phyloP scores from a whole-genome alignment of 164 flowering plant genomes.

The Vitis cinerea region DNA sequence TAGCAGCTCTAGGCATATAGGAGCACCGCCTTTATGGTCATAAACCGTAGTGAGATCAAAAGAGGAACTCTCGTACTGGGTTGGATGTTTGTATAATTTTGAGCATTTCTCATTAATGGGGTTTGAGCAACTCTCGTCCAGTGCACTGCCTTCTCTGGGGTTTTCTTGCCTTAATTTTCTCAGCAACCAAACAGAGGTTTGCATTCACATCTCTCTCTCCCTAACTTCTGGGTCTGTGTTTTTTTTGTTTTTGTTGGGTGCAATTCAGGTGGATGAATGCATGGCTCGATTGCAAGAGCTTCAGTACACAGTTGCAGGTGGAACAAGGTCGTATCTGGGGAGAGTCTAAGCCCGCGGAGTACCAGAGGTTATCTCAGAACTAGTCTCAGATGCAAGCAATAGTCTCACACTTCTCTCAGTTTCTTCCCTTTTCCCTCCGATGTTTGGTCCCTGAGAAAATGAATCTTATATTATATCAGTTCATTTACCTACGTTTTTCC shows the following conservation, averaged over 20 bases:
- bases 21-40: too few species aligned
- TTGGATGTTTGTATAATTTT: too few species aligned
- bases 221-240: neutral
- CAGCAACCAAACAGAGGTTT: neutral
- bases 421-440: neutral
- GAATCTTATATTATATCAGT: too few species aligned
- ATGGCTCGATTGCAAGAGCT: slow-evolving; percentile 91
- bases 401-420: slow-evolving; percentile 21
- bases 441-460: slow-evolving; percentile 1
- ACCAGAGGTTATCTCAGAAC: slow-evolving; percentile 67
- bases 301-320: slow-evolving; percentile 57
- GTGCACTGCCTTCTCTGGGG: neutral
- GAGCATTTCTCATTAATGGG: too few species aligned
- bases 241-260: slow-evolving; percentile 2
- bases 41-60: too few species aligned
- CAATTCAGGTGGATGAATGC: slow-evolving; percentile 65
- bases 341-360: slow-evolving; percentile 74
- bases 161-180: slow-evolving; percentile 7
- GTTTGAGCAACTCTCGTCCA: too few species aligned
- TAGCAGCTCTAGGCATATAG: too few species aligned
- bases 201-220: neutral
- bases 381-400: slow-evolving; percentile 92
- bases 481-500: too few species aligned
- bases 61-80: too few species aligned
- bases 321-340: slow-evolving; percentile 40